phyloP scores from a whole-genome alignment of 331 rosid species.

The Quercus phellos region DNA sequence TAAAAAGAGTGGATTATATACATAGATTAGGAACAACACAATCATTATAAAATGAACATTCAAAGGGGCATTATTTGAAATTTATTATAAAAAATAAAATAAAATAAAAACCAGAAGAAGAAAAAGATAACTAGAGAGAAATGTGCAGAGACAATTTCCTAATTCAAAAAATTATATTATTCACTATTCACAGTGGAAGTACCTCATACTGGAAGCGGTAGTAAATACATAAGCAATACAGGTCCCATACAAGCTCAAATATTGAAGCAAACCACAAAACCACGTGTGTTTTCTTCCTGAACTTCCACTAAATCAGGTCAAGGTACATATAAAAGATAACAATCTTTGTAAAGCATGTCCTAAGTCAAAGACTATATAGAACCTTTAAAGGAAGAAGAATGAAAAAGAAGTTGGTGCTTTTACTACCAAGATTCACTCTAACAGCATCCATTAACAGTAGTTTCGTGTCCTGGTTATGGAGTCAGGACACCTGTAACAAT shows the following conservation, averaged over 20 bases:
- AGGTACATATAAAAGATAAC: not conserved
- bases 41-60: not conserved
- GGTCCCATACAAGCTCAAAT: constrained; percentile 53
- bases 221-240: constrained; percentile 60
- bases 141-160: not conserved
- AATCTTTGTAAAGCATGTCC: constrained; percentile 13
- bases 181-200: constrained; percentile 9
- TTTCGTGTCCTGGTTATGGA: constrained; percentile 60
- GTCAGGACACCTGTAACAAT: constrained; percentile 65
- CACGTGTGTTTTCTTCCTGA: constrained; percentile 45
- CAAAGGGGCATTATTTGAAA: not conserved
- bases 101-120: not conserved
- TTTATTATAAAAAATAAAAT: not conserved
- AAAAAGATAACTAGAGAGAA: not conserved
- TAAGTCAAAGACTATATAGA: constrained; percentile 1
- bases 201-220: constrained; percentile 62
- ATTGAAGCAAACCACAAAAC: constrained; percentile 49
- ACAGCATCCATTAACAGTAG: constrained; percentile 65
- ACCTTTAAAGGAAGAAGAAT: not conserved
- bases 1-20: not conserved
- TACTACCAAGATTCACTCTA: constrained; percentile 48
- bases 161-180: not conserved
- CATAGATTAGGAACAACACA: not conserved
- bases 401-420: not conserved
- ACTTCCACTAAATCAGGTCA: constrained; percentile 30